Conservation (phyloP, 2,329 filamentous ascomycete genomes). For the Eutypella sp. region DNA sequence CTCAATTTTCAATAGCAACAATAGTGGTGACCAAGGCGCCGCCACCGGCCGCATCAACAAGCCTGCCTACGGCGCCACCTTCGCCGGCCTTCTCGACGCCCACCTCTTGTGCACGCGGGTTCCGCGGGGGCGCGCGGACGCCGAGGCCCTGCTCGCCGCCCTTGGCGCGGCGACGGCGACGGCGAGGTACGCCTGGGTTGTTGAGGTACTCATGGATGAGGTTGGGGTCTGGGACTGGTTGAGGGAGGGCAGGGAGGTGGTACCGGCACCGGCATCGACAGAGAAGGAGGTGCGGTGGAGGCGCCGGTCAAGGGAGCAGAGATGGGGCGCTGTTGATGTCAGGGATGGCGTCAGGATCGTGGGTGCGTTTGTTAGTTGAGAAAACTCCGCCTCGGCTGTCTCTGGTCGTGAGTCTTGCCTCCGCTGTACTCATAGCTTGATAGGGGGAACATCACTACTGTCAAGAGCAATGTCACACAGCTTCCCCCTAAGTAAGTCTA, state of each 20-base stretch:
- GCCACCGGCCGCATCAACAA: constrained; percentile 30
- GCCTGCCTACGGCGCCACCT: constrained; percentile 50
- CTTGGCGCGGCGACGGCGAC: constrained; percentile 5
- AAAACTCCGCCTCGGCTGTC: too few relatives aligned
- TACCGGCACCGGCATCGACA: too few relatives aligned
- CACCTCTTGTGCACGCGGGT: constrained; percentile 47
- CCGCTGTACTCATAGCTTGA: too few relatives aligned
- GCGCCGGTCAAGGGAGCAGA: constrained; percentile 41
- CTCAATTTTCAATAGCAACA: constrained; percentile 40
- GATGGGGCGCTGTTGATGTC: constrained; percentile 47
- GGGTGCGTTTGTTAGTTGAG: constrained; percentile 29
- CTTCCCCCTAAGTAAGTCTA: too few relatives aligned
- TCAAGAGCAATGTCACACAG: too few relatives aligned
- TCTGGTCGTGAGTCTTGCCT: too few relatives aligned
- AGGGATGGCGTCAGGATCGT: constrained; percentile 32
- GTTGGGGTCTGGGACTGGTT: constrained; percentile 37
- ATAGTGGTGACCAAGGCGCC: constrained; percentile 2
- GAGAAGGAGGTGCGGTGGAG: constrained; percentile 6
- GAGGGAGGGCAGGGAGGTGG: constrained; percentile 4
- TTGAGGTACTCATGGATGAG: constrained; percentile 50
- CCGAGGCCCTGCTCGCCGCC: constrained; percentile 27
- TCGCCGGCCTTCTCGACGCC: constrained; percentile 49
- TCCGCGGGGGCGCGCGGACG: constrained; percentile 36
- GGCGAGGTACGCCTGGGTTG: constrained; percentile 33
- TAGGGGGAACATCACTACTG: too few relatives aligned